Percentiles rank a stretch among this genome's conserved stretches.
Conservation (phyloP, 139 green algal species). For the Chlorella vulgaris region DNA sequence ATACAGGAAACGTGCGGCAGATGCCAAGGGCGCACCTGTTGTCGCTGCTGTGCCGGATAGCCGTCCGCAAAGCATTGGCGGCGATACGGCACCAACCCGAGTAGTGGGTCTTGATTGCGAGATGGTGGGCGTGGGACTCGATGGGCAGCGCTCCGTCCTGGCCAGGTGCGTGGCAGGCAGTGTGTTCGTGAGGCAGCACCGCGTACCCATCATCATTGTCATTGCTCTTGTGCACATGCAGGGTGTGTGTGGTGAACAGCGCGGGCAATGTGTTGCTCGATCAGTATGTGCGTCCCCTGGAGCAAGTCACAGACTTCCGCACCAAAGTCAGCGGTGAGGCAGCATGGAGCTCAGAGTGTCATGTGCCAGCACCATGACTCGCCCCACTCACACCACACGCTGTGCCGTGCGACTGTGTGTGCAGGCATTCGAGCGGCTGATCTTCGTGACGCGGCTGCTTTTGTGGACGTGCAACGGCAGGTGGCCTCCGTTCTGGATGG, state of each 20-base stretch:
- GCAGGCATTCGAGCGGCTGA: slow-evolving; percentile 35
- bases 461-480: slow-evolving; percentile 57
- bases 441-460: slow-evolving; percentile 54
- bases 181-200: background rate
- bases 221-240: slow-evolving; percentile 5
- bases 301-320: slow-evolving; percentile 86
- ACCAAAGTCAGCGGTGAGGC: slow-evolving; percentile 59
- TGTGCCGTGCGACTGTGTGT: too few relatives aligned
- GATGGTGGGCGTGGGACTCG: slow-evolving; percentile 91
- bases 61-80: too few relatives aligned
- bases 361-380: background rate
- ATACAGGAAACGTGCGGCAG: too few relatives aligned
- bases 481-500: slow-evolving; percentile 71
- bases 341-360: background rate
- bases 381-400: too few relatives aligned
- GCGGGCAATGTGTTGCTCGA: slow-evolving; percentile 82
- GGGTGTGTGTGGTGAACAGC: slow-evolving; percentile 79
- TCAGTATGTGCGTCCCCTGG: slow-evolving; percentile 68
- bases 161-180: slow-evolving; percentile 54
- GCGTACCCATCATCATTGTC: background rate
- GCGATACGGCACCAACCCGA: too few relatives aligned
- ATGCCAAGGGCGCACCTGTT: too few relatives aligned
- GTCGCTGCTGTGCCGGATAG: too few relatives aligned
- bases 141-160: slow-evolving; percentile 62
- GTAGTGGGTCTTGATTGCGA: slow-evolving; percentile 95